Evolutionary conservation across 2,329 filamentous ascomycete species (phyloP).

Genomic region (Hirsutella rhossiliensis): DNA sequence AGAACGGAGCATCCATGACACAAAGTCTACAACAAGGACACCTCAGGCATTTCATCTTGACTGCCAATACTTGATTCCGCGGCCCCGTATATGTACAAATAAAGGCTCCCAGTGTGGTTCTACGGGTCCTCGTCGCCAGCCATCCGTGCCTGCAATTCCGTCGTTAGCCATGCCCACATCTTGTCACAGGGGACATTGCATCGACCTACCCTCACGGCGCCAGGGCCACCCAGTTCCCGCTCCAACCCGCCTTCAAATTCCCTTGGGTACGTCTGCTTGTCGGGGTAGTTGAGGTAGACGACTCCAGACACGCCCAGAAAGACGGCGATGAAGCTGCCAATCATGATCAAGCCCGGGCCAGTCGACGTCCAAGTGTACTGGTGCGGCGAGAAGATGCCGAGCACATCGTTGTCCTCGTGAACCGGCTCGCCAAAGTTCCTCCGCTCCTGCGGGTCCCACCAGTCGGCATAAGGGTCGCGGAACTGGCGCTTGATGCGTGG

Average conservation of each 20-base stretch:
- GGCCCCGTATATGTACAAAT: not conserved
- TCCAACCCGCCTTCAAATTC: constrained; percentile 64
- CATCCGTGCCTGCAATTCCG: constrained; percentile 35
- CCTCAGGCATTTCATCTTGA: not conserved
- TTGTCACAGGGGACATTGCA: not conserved
- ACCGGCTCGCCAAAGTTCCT: constrained; percentile 94
- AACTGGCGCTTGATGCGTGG: constrained; percentile 74
- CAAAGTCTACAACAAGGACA: not conserved
- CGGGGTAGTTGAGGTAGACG: constrained; percentile 60
- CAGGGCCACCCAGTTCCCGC: constrained; percentile 60
- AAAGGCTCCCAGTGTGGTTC: not conserved
- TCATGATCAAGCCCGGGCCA: constrained; percentile 55
- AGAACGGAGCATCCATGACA: too few relatives aligned
- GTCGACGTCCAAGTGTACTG: constrained; percentile 76
- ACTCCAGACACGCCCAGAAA: constrained; percentile 54
- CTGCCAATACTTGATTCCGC: not conserved
- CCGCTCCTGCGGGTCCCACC: constrained; percentile 97
- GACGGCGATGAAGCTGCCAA: constrained; percentile 53
- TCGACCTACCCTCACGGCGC: constrained; percentile 50
- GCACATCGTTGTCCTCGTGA: constrained; percentile 90
- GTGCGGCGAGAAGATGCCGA: constrained; percentile 81
- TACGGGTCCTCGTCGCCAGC: constrained; percentile 42
- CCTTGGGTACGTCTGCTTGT: constrained; percentile 55
- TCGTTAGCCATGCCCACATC: constrained; percentile 7
- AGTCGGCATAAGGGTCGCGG: constrained; percentile 84